Evolutionary conservation across 257 asterid species (phyloP), one percentile per base, ranked within the genome.

Genomic region (Salvia splendens): DNA sequence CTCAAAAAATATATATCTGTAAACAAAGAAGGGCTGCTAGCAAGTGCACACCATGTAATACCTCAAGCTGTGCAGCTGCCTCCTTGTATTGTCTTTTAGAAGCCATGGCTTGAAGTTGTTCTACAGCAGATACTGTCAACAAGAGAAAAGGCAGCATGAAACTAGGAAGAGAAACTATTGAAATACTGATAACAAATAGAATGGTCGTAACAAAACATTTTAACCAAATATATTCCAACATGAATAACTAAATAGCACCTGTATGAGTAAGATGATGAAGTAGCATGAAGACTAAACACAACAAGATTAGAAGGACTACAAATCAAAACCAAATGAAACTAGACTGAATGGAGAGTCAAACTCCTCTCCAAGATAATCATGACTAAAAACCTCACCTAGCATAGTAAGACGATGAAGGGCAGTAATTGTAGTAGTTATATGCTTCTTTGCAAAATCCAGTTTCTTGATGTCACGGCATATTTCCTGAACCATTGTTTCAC

Each of bases 31-130:
- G 62, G 66, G 65, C 17, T 52, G 67, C 54, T 64, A 61, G 47
- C 15, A 67, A 49, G 69, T 58, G 72, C 61, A 77, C 76, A 64
- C 74, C 58, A 63, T 48, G 67, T 63, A 71, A 75, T 87, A 92
- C 98, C 98, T 92, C 98, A 45, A 92, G 91, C 81, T 92, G 98
- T 20, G 98, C 97, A 73, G 98, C 98, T 68, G 96, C 98, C 82
- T 92, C 97, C 84, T 88, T 92, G 79, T 92, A 92, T 82, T 89
- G 98, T 57, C 96, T 85, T 82, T 89, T 92, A 64, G 97, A 92
- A 68, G 96, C 98, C 98, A 92, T 89, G 71, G 84, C 86, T 84
- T 92, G 98, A 71, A 92, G 97, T 73, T 92, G 98, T 79, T 92
- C 98, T 11, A 92, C 95, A 9, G 98, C 98, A 73, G 98, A 92